Base-by-base conservation (phyloP, 2,329 filamentous ascomycete genomes). In the Xylaria sp. region DNA sequence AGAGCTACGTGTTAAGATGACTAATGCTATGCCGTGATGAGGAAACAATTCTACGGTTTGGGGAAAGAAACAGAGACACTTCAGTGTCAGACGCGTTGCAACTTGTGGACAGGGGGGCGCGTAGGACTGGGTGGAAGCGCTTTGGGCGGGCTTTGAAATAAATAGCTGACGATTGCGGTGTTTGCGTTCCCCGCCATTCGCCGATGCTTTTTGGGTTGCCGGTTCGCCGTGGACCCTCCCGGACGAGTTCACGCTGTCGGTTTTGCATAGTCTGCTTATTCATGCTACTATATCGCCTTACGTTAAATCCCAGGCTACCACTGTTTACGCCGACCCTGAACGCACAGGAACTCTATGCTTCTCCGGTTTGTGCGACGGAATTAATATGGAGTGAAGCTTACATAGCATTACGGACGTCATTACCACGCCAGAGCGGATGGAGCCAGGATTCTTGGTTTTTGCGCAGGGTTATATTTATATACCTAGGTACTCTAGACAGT, bases 1-100 rank as follows among this genome's bases (percentile, higher is more conserved):
- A 46, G 18, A 54, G 34, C 13, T 46, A 55, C 44, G n/a, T 41
- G 20, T 9, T 18, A 20, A 34, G 34, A 67, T 54, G 59, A 67
- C 34, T 58, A 67, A 55, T 46, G 13, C 10, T 20, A 7, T 44
- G 55, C 37, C 8, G 20, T 37, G 15, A 41, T 41, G 2, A 46
- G 28, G 39, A 25, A 64, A 15, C 52, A 51, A 39, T 57, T 13
- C 7, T 13, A 6, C 23, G 57, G 44, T 23, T 31, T 44, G 39
- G 10, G 39, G 39, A 3, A 28, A 10, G 34, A 37, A 37, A 37
- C 3, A 34, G n/a, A n/a, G 34, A 10, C 15, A 28, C 20, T 64
- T 64, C 20, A 12, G 23, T 51, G 54, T 31, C 20, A 58, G 6
- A n/a, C 55, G 23, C 37, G 37, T 41, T 39, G 20, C 55, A 25